Base-by-base conservation (phyloP, 176 grass and related monocot genomes). In the Phoenix roebelenii region DNA sequence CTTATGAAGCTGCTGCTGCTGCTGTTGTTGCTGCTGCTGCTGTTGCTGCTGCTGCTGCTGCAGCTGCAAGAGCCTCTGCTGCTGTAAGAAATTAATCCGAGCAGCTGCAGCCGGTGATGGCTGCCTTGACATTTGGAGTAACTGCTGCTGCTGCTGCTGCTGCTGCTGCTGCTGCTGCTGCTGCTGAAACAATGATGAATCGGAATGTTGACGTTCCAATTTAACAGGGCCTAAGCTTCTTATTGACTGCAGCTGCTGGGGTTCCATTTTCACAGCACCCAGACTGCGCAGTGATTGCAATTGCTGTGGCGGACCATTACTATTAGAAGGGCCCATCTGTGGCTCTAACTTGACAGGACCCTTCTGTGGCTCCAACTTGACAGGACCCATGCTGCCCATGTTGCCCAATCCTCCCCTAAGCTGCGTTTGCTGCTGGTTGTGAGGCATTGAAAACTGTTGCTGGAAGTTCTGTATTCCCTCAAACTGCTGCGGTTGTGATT, bases 191-290 rank as follows among this genome's bases (percentile, higher is more conserved):
- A 79, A 15, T 30, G 61, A 20, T 16, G 66, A 51, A 50, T 80
- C 69, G 3, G 69, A 80, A 17, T 73, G 77, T 23, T 78, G 67
- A 3, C 60, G 22, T 54, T 80, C 77, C 32, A 80, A 18, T 60
- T 80, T 80, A 35, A 73, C 69, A 18, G 77, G 55, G 3, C 61
- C 35, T 4, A 80, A 51, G 15, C 6, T 23, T 63, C 66, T 69
- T 17, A 29, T 5, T 4, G 58, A 70, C 18, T 55, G 57, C 28
- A 77, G 16, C 3, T 55, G 49, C 17, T 73, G 77, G 2, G 44
- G 18, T 48, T 73, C 61, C 68, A 59, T 51, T 18, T 73, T 73
- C 4, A 72, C 54, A 18, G 77, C 17, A 57, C 62, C 69, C 9
- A 67, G 58, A 23, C 54, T 24, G 3, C 48, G 55, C 18, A 59